A percentile compares a stretch with the other conserved stretches of the same genome.
Conservation (phyloP, 352 stramenopile species). For the Globisporangium mamillatum region DNA sequence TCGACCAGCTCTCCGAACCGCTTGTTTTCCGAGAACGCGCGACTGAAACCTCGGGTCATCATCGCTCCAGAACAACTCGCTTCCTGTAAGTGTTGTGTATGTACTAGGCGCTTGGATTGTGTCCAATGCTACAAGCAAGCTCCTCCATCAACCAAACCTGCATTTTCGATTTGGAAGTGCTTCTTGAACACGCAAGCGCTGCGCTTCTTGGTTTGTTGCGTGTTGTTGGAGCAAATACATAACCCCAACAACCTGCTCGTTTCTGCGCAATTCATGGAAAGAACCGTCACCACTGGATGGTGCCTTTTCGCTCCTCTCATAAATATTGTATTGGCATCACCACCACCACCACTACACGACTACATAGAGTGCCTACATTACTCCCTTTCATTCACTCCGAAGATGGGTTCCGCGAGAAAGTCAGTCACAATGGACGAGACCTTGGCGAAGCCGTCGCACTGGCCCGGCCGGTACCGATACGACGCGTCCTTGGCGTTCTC, state of each 20-base stretch:
- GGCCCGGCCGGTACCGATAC: slow-evolving; percentile 40
- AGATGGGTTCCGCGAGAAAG: slow-evolving; percentile 45
- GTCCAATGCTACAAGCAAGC: neutral
- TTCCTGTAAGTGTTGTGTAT: no score
- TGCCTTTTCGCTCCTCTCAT: neutral
- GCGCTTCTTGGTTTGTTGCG: neutral
- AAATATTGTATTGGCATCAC: neutral
- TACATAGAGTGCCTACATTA: no score
- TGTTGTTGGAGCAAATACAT: neutral
- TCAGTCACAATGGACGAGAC: slow-evolving; percentile 49
- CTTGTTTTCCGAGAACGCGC: neutral
- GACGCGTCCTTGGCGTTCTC: slow-evolving; percentile 42
- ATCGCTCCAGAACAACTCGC: neutral
- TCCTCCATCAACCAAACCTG: neutral
- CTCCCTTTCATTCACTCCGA: neutral
- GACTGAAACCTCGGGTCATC: neutral
- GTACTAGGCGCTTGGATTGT: no score
- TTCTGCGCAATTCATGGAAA: neutral
- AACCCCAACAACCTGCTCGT: neutral
- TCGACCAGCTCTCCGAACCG: neutral
- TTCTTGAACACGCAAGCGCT: neutral
- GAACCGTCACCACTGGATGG: neutral
- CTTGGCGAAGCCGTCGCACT: slow-evolving; percentile 44
- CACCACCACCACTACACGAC: neutral
- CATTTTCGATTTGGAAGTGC: neutral